A percentile compares a stretch with the other conserved stretches of the same genome.
These are phyloP conservation scores for Metarhizium rileyi DNA, from an alignment of 2,329 filamentous ascomycete genomes.

Conservation along the genomic window DNA sequence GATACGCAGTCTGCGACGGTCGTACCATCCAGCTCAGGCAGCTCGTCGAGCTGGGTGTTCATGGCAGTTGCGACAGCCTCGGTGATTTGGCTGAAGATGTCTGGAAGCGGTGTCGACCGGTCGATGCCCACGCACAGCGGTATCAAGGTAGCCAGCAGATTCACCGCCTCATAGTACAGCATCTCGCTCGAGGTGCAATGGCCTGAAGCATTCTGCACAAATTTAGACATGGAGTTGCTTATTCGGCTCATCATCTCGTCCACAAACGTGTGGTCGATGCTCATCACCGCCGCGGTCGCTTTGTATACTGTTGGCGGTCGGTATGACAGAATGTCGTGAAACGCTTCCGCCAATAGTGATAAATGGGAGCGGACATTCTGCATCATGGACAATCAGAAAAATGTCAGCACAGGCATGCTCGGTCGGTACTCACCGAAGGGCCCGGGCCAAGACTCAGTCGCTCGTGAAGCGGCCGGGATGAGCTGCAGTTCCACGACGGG, in stretches of 20 bases:
- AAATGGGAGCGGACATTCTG: slow-evolving; percentile 42
- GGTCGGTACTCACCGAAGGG: slow-evolving; percentile 33
- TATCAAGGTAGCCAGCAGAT: slow-evolving; percentile 28
- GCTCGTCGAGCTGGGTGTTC: slow-evolving; percentile 14
- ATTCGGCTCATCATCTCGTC: slow-evolving; percentile 32
- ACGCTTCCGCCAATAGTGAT: slow-evolving; percentile 38
- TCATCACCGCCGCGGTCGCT: slow-evolving; percentile 26
- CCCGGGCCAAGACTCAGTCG: slow-evolving; percentile 40
- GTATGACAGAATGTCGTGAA: slow-evolving; percentile 38
- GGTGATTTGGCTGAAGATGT: slow-evolving; percentile 17
- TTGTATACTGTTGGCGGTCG: slow-evolving; percentile 43
- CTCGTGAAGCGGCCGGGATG: slow-evolving; percentile 29
- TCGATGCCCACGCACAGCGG: slow-evolving; percentile 17
- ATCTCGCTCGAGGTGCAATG: slow-evolving; percentile 32
- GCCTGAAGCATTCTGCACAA: slow-evolving; percentile 21
- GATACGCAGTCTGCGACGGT: slow-evolving; percentile 11
- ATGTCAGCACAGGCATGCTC: not conserved
- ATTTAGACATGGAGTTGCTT: slow-evolving; percentile 30
- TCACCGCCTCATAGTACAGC: slow-evolving; percentile 33
- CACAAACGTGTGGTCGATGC: slow-evolving; percentile 34
- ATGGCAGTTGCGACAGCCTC: slow-evolving; percentile 18
- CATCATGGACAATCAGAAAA: not conserved
- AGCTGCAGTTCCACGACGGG: slow-evolving; percentile 33
- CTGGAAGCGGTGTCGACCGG: slow-evolving; percentile 13
- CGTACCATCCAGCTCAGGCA: slow-evolving; percentile 9